Conservation (phyloP, 2,329 filamentous ascomycete genomes). For the Akanthomyces muscarius region DNA sequence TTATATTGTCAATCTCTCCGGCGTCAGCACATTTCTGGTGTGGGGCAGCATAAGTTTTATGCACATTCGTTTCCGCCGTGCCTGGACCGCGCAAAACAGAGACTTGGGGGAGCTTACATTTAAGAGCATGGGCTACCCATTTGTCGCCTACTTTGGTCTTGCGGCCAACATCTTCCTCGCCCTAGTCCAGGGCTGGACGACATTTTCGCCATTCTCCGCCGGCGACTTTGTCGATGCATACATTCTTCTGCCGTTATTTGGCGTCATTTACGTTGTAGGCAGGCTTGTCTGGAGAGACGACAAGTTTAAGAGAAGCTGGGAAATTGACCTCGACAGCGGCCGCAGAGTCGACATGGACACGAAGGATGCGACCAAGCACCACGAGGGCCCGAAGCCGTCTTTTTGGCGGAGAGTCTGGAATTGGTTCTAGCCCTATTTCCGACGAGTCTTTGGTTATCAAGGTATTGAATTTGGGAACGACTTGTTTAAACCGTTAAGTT, state of each 20-base stretch:
- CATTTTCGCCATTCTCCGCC: slow-evolving; percentile 53
- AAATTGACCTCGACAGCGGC: slow-evolving; percentile 55
- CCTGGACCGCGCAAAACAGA: slow-evolving; percentile 57
- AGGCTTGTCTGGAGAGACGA: slow-evolving; percentile 52
- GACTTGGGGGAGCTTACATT: slow-evolving; percentile 52
- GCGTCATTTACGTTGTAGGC: slow-evolving; percentile 51
- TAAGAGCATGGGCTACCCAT: slow-evolving; percentile 51
- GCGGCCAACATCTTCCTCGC: slow-evolving; percentile 55
- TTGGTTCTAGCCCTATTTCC: slow-evolving; percentile 32
- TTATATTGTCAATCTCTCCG: slow-evolving; percentile 67
- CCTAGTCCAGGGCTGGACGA: slow-evolving; percentile 59
- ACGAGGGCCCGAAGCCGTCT: slow-evolving; percentile 29
- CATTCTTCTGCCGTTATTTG: slow-evolving; percentile 57
- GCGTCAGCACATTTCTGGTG: slow-evolving; percentile 67
- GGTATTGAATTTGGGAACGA: not conserved
- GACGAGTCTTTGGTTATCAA: not conserved
- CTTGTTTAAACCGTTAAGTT: not conserved
- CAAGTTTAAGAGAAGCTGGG: slow-evolving; percentile 43
- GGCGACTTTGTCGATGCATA: slow-evolving; percentile 62
- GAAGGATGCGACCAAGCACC: slow-evolving; percentile 27
- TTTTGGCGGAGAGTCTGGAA: slow-evolving; percentile 43
- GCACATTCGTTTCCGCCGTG: slow-evolving; percentile 66
- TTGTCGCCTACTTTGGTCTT: slow-evolving; percentile 56
- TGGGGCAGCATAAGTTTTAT: slow-evolving; percentile 68
- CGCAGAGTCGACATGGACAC: slow-evolving; percentile 52